Percentiles rank a stretch among this genome's conserved stretches.
These are phyloP conservation scores for Fistulina hepatica DNA, from an alignment of 1,284 basidiomycete genomes.

Conservation along the genomic window DNA sequence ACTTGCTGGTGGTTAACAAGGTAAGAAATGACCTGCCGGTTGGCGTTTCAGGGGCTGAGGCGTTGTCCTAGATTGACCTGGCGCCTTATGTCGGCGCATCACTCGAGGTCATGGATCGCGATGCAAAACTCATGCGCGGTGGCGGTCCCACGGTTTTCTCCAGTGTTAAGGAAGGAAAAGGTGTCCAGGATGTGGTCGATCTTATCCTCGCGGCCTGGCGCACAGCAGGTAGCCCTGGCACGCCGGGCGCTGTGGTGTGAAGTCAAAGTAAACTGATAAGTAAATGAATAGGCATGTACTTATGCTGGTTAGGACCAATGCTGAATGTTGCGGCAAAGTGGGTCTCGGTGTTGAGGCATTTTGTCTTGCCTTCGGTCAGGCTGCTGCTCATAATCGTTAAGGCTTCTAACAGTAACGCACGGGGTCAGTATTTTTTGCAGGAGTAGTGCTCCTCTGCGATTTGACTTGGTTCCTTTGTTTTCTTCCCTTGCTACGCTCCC, in stretches of 20 bases:
- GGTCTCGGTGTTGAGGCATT: too few species aligned
- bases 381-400: too few species aligned
- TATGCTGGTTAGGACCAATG: too few species aligned
- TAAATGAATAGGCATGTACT: too few species aligned
- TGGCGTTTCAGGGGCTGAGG: conserved; percentile 1
- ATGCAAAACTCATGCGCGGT: conserved; percentile 89
- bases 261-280: too few species aligned
- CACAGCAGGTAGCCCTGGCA: conserved; percentile 62
- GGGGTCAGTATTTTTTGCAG: too few species aligned
- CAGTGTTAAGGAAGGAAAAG: conserved; percentile 71
- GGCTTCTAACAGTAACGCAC: too few species aligned
- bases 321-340: too few species aligned
- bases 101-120: conserved; percentile 89
- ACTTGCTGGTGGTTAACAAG: conserved; percentile 94
- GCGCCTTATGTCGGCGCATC: conserved; percentile 91
- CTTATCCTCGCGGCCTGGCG: conserved; percentile 84
- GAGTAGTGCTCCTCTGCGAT: too few species aligned
- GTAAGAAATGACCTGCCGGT: conserved; percentile 27
- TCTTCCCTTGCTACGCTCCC: too few species aligned
- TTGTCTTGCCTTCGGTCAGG: too few species aligned
- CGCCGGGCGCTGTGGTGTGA: conserved; percentile 40
- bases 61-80: conserved; percentile 63
- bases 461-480: too few species aligned
- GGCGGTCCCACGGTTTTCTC: conserved; percentile 91
- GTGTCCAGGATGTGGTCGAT: conserved; percentile 75